phyloP scores from a whole-genome alignment of 331 rosid species.

The Quercus phellos region DNA sequence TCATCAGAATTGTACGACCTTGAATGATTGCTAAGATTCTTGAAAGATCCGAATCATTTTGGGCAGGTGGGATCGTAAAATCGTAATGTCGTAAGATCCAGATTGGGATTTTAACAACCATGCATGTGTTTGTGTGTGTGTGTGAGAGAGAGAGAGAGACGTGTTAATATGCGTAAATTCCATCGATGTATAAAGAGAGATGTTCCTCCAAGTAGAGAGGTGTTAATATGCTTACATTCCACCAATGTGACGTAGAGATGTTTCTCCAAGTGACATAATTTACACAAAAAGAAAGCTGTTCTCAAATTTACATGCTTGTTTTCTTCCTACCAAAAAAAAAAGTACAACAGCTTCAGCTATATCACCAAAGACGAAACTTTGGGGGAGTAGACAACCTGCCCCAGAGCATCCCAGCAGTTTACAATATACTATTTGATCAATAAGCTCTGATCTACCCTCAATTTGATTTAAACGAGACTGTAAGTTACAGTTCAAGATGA shows the following conservation, averaged over 20 bases:
- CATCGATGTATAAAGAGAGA: neutral
- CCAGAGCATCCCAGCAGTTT: constrained; percentile 27
- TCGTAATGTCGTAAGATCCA: too few relatives aligned
- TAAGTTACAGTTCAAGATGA: constrained; percentile 18
- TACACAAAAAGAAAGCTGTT: constrained; percentile 37
- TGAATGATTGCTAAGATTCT: too few relatives aligned
- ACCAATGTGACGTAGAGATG: constrained; percentile 9
- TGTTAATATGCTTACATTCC: constrained; percentile 18
- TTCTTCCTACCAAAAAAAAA: constrained; percentile 25
- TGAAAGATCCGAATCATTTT: too few relatives aligned
- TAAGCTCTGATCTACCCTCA: constrained; percentile 29
- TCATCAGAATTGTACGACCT: too few relatives aligned
- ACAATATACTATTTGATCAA: constrained; percentile 18
- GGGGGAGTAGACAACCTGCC: constrained; percentile 16
- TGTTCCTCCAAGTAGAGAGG: neutral
- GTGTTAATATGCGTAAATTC: constrained; percentile 11
- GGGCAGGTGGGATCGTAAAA: too few relatives aligned
- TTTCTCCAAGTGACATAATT: constrained; percentile 29
- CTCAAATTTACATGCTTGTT: constrained; percentile 54
- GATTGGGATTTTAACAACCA: too few relatives aligned
- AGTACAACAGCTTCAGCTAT: constrained; percentile 24
- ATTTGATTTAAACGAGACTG: constrained; percentile 23
- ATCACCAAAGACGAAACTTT: constrained; percentile 16
- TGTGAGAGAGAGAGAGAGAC: neutral
- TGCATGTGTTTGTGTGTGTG: too few relatives aligned